Conservation (phyloP, 768 basidiomycete genomes). For the Panaeolus cyanescens region DNA sequence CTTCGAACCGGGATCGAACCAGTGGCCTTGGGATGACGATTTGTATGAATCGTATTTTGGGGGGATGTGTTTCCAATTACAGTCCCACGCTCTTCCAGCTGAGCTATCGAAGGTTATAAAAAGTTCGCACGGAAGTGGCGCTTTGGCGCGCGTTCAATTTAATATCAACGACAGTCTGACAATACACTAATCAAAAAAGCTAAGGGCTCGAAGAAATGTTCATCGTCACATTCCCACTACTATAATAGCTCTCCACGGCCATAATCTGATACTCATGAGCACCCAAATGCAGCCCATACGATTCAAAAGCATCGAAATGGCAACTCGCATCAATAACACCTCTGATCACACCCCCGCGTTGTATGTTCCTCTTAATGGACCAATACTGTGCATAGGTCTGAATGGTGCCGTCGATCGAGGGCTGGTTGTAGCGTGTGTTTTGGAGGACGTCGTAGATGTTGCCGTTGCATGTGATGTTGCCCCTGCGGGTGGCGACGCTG, state of each 20-base stretch:
- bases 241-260: background rate
- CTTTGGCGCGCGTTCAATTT: too few relatives aligned
- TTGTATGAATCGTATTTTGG: background rate
- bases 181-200: too few relatives aligned
- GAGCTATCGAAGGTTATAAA: constrained; percentile 20
- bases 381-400: background rate
- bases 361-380: background rate
- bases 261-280: background rate
- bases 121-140: too few relatives aligned
- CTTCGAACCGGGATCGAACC: constrained; percentile 24
- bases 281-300: background rate
- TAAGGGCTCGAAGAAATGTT: too few relatives aligned
- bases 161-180: too few relatives aligned
- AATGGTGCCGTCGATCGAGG: background rate
- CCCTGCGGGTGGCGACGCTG: too few relatives aligned
- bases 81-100: constrained; percentile 27
- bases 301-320: too few relatives aligned
- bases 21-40: constrained; percentile 20
- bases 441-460: background rate
- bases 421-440: background rate
- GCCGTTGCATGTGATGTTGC: background rate
- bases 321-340: too few relatives aligned
- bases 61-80: constrained; percentile 16
- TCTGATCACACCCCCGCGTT: background rate
- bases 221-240: too few relatives aligned